A percentile compares a stretch with the other conserved stretches of the same genome.
Conservation (phyloP, 2,329 filamentous ascomycete species). For the Aspergillus sp. region DNA sequence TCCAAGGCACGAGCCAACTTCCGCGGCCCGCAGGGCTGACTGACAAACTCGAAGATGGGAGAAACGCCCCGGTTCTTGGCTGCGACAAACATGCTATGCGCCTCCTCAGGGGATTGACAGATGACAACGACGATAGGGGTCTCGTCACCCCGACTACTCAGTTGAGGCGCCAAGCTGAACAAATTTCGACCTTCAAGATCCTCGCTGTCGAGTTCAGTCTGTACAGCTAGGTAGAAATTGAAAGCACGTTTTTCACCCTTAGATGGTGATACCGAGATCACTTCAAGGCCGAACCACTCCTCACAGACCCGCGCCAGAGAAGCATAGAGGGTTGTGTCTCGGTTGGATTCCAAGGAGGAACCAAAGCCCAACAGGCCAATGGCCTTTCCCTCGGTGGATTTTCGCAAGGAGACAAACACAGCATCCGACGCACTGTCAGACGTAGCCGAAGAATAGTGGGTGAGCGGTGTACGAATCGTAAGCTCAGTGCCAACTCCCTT, state of each 20-base stretch:
- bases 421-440: not conserved
- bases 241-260: slow-evolving; percentile 1
- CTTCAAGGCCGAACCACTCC: slow-evolving; percentile 22
- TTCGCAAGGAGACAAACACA: not conserved
- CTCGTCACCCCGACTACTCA: not conserved
- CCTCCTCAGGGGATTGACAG: slow-evolving; percentile 23
- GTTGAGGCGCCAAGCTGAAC: slow-evolving; percentile 6
- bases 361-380: slow-evolving; percentile 24
- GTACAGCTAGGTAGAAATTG: slow-evolving; percentile 25
- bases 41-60: slow-evolving; percentile 32
- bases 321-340: slow-evolving; percentile 13
- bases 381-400: slow-evolving; percentile 10
- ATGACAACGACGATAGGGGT: slow-evolving; percentile 30
- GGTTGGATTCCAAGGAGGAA: slow-evolving; percentile 9
- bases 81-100: slow-evolving; percentile 18
- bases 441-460: not conserved
- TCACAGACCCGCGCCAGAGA: slow-evolving; percentile 23
- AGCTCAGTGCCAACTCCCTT: slow-evolving; percentile 27
- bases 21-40: slow-evolving; percentile 35
- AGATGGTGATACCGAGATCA: slow-evolving; percentile 4
- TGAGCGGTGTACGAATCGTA: slow-evolving; percentile 6
- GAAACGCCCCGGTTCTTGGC: slow-evolving; percentile 6
- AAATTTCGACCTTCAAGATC: slow-evolving; percentile 13
- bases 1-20: slow-evolving; percentile 33
- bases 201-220: slow-evolving; percentile 24